Evolutionary conservation across 2,329 filamentous ascomycete species (phyloP), one percentile per base, ranked within the genome.

Genomic region (Hypoxylon sp.): DNA sequence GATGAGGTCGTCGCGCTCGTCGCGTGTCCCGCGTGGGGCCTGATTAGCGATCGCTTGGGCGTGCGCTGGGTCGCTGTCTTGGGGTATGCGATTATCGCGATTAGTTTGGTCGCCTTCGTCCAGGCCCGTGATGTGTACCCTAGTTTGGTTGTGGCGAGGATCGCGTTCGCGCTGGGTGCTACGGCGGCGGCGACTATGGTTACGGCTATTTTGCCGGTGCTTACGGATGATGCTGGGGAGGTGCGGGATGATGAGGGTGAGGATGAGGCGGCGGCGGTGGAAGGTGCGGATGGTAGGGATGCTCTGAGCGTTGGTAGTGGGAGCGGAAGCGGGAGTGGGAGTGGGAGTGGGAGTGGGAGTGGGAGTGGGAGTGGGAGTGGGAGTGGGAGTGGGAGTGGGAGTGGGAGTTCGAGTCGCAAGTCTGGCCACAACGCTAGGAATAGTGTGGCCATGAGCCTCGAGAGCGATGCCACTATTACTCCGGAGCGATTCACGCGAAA

Each of bases 181-280:
- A 94, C 94, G n/a, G 96, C 95, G 21, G 90, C 92, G 4, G 87
- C 94, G 13, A 98, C 96, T 1, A 99, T 99, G 96, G 96, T 99
- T 19, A 98, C 96, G 7, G 96, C 96, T 2, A 93, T 97, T 50
- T 85, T 99, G 24, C 96, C 96, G 1, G 90, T 87, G 10, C 80
- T 91, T 72, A 90, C 88, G 4, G 86, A 87, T 69, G 86, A 88
- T 32, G 81, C 76, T 42, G 76, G 76, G 42, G 70, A 55, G 37
- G n/a, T 7, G 53, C 19, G 17, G 13, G 39, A 74, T 42, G 75
- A 44, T 72, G 63, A 62, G 69, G 72, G 55, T 24, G 65, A 70
- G 58, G 67, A 75, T 65, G 68, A 76, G 75, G 67, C 75, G 1
- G 71, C 63, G 50, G 76, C 35, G 73, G 62, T 62, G 73, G 72